These are phyloP conservation scores for Mimosa bimucronata DNA, from an alignment of 306 rosid species.

Conservation along the genomic window DNA sequence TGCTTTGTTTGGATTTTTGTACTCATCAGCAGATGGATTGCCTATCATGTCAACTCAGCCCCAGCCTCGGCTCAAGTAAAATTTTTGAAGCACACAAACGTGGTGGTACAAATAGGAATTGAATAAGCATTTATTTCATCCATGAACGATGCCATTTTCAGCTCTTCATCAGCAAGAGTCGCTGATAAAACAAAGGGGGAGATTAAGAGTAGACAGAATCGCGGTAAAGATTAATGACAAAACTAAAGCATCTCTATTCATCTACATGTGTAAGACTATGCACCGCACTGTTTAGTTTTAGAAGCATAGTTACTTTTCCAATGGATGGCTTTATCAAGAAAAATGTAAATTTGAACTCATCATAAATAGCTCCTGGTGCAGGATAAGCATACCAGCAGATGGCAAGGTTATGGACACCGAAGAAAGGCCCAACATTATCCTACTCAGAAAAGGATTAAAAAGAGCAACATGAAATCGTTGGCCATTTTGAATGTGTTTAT, in stretches of 20 bases:
- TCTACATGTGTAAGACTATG: not conserved
- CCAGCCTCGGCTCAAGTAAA: too few species aligned
- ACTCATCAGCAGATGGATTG: too few species aligned
- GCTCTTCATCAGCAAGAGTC: conserved; percentile 68
- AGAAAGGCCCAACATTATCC: conserved; percentile 4
- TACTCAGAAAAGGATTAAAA: not conserved
- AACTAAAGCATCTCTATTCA: conserved; percentile 19
- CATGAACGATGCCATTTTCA: conserved; percentile 59
- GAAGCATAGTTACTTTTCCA: not conserved
- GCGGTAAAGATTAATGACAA: too few species aligned
- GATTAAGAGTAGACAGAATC: too few species aligned
- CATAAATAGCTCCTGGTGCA: not conserved
- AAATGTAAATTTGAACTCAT: not conserved
- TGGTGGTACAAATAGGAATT: conserved; percentile 84
- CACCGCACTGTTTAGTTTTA: not conserved
- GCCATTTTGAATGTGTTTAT: too few species aligned
- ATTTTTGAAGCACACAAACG: too few species aligned
- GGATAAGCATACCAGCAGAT: conserved; percentile 12
- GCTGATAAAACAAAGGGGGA: conserved; percentile 41
- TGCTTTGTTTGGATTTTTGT: too few species aligned
- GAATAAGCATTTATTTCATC: conserved; percentile 84
- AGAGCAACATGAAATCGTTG: conserved; percentile 1
- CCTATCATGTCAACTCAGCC: too few species aligned
- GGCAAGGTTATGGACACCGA: not conserved
- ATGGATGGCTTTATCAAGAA: not conserved